These are phyloP conservation scores for Reutealis trisperma DNA, from an alignment of 345 rosid genomes.

Conservation along the genomic window DNA sequence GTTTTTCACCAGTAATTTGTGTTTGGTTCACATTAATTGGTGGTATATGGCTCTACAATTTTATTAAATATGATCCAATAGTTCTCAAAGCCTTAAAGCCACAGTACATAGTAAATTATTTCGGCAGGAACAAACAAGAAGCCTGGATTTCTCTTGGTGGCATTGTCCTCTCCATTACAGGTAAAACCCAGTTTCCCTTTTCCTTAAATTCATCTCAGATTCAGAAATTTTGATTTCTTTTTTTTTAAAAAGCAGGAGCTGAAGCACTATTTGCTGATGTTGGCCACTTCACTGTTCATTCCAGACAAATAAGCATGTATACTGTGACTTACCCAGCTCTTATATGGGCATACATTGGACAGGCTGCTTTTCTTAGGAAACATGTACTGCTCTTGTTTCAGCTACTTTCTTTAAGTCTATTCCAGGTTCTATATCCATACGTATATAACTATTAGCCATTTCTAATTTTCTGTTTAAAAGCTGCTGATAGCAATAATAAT, in stretches of 20 bases:
- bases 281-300: conserved; percentile 33
- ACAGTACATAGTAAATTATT: conserved; percentile 25
- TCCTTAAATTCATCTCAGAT: no score
- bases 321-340: conserved; percentile 33
- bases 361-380: conserved; percentile 45
- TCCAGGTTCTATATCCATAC: conserved; percentile 27
- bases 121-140: conserved; percentile 28
- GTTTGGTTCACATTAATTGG: conserved; percentile 30
- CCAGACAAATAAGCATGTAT: conserved; percentile 36
- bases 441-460: no score
- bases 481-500: no score
- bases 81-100: conserved; percentile 34
- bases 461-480: no score
- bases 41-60: conserved; percentile 29
- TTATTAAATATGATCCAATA: conserved; percentile 26
- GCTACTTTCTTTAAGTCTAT: conserved; percentile 37
- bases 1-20: conserved; percentile 35
- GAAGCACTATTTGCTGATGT: conserved; percentile 40
- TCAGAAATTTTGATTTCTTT: neutral
- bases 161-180: conserved; percentile 37
- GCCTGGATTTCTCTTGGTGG: conserved; percentile 44
- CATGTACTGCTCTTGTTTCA: conserved; percentile 24
- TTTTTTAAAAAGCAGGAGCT: conserved; percentile 22
- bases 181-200: neutral
- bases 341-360: conserved; percentile 33